Base-by-base conservation (phyloP, 2,329 filamentous ascomycete genomes). In the Pseudogymnoascus sp. region DNA sequence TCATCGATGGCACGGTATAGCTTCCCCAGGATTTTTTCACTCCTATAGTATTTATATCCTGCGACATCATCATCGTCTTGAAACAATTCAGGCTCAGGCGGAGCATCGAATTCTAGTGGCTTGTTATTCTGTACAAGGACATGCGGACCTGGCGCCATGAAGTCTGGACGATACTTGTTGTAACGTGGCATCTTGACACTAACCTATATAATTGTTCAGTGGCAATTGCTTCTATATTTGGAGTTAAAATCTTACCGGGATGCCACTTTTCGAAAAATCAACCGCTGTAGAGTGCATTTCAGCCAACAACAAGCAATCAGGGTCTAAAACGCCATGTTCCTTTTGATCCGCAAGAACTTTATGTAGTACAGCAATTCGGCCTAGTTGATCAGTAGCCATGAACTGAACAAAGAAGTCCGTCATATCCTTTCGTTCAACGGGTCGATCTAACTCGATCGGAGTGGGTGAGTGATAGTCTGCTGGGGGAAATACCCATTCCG, bases 331-430 rank as follows among this genome's bases (percentile, higher is more conserved):
- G 0, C 88, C 88, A 0, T 68, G 25, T 0, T 67, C 38, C 23
- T 74, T 72, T 62, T 84, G 78, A 69, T 91, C 89, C 0, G 88
- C 84, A 14, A 89, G 69, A 0, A 88, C 79, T 66, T 85, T 79
- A 68, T 91, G 88, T 2, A 80, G 75, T 0, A 74, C 84, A 0
- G 87, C 85, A 66, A 91, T 89, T 49, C 86, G 71, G 0, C 86
- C 87, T 1, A 90, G 73, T 16, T 85, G 79, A 67, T 90, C 86
- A 0, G 82, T 84, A 64, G 81, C 79, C 85, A 91, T 90, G 64
- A 91, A 91, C 14, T 85, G 78, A n/a, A 95, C 79, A 66, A 96
- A 94, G 73, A 93, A 94, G 9, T 88, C 78, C 0, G 85, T 85
- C 76, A 96, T 94, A 67, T 95, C 90, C 0, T 82, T 72, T 1